Evolutionary conservation across 768 basidiomycete genomes (phyloP), one percentile per base, ranked within the genome.

Genomic region (Mycena rebaudengoi): DNA sequence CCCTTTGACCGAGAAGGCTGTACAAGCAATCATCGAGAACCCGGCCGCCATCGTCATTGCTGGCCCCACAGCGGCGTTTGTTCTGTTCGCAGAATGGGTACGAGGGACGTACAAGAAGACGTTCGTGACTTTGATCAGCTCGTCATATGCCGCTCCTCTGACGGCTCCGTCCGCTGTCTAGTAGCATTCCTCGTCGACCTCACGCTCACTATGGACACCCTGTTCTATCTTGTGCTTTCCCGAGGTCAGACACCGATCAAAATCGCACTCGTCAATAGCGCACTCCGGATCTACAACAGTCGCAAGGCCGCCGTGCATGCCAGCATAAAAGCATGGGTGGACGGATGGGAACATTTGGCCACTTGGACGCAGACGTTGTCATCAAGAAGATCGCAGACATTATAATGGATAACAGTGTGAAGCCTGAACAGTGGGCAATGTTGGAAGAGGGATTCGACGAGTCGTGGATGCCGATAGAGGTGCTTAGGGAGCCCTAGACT

Each of bases 191-290:
- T 53, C 52, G 13, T 53, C 28, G 52, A 53, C 39, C 52, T 53
- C 52, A 53, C 52, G 18, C 52, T 53, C 52, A 53, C 37, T 53
- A 53, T 53, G 52, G 52, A 53, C 52, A 53, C 39, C 1, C 25
- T 53, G 2, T 53, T 53, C 52, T 53, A 53, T 29, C 52, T 53
- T 41, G 37, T 14, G 8, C 52, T 53, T 53, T 41, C 52, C 21
- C 52, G 39, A 2, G 37, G 52, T 53, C 39, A 8, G 39, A 1
- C 37, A 40, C 52, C 37, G 6, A 49, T 49, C 14, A 49, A 3
- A 32, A 49, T 49, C 23, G 11, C 2, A 12, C 48, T 49, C 48
- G 16, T 53, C 39, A 53, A 40, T 39, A 12, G n/a, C 1, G 52
- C 52, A 29, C 52, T 53, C 39, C 39, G 52, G 26, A 53, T 41